These are phyloP conservation scores for Russula virescens DNA, from an alignment of 768 basidiomycete species.

Conservation along the genomic window DNA sequence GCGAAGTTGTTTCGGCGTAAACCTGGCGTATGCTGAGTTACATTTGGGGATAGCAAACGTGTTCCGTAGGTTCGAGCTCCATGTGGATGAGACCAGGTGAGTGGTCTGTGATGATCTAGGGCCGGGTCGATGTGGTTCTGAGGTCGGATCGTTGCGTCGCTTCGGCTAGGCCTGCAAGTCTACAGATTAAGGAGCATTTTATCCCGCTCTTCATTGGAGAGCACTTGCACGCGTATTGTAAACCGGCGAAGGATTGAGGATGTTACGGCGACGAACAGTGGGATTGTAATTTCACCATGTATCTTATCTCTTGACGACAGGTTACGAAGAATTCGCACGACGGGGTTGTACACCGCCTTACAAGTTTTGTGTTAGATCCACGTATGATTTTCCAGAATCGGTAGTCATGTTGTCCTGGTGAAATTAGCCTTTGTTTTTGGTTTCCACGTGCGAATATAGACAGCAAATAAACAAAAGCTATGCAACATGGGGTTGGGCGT, in stretches of 20 bases:
- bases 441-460: slow-evolving; percentile 5
- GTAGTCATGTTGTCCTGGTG: background rate
- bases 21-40: slow-evolving; percentile 42
- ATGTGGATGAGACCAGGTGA: slow-evolving; percentile 27
- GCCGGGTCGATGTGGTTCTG: background rate
- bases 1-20: slow-evolving; percentile 41
- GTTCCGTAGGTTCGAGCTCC: slow-evolving; percentile 36
- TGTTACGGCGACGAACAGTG: background rate
- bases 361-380: no score
- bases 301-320: no score
- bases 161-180: slow-evolving; percentile 10
- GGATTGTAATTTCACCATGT: background rate
- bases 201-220: slow-evolving; percentile 9
- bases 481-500: background rate
- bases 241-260: background rate
- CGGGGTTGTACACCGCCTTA: no score
- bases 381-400: background rate
- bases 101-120: background rate
- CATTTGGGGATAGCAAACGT: slow-evolving; percentile 39
- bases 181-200: slow-evolving; percentile 15
- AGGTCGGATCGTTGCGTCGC: background rate
- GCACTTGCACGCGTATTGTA: slow-evolving; percentile 12
- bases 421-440: background rate
- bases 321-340: no score
- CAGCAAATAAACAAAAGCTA: slow-evolving; percentile 10